These are phyloP conservation scores for Starmerella apis DNA, from an alignment of 805 yeast genomes.

Conservation along the genomic window DNA sequence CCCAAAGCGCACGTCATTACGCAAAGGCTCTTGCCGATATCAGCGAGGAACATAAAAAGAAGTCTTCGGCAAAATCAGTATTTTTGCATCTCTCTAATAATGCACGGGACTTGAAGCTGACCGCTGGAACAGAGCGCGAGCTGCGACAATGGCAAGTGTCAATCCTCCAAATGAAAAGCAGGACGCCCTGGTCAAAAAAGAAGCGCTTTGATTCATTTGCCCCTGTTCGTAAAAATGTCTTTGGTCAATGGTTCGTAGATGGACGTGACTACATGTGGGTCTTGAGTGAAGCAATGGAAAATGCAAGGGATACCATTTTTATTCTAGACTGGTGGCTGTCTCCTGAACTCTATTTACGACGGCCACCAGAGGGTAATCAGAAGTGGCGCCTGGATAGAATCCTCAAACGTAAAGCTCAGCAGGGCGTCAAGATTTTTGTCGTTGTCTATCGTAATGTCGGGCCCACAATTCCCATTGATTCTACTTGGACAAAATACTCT, in stretches of 20 bases:
- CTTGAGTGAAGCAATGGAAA: conserved; percentile 76
- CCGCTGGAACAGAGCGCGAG: conserved; percentile 71
- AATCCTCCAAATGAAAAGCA: conserved; percentile 51
- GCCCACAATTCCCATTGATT: conserved; percentile 83
- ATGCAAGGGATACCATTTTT: conserved; percentile 87
- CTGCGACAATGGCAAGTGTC: conserved; percentile 73
- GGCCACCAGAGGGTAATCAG: conserved; percentile 94
- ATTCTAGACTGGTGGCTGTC: conserved; percentile 99
- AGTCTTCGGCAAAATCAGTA: conserved; percentile 19
- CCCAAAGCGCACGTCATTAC: neutral
- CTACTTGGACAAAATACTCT: conserved; percentile 89
- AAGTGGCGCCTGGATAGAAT: conserved; percentile 85
- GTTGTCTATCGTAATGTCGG: conserved; percentile 92
- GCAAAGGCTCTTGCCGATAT: conserved; percentile 13
- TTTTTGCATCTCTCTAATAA: conserved; percentile 29
- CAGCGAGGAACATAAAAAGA: conserved; percentile 2
- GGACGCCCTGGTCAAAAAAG: conserved; percentile 59
- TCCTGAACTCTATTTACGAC: conserved; percentile 83
- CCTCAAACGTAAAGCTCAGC: conserved; percentile 78
- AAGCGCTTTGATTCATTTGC: conserved; percentile 86
- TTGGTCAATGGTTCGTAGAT: conserved; percentile 95
- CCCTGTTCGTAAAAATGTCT: conserved; percentile 73
- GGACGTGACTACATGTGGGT: conserved; percentile 97
- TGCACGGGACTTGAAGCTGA: conserved; percentile 37
- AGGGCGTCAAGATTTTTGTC: conserved; percentile 88